Base-by-base conservation (phyloP, 148 eudicot species). In the Polygonum maritimum region DNA sequence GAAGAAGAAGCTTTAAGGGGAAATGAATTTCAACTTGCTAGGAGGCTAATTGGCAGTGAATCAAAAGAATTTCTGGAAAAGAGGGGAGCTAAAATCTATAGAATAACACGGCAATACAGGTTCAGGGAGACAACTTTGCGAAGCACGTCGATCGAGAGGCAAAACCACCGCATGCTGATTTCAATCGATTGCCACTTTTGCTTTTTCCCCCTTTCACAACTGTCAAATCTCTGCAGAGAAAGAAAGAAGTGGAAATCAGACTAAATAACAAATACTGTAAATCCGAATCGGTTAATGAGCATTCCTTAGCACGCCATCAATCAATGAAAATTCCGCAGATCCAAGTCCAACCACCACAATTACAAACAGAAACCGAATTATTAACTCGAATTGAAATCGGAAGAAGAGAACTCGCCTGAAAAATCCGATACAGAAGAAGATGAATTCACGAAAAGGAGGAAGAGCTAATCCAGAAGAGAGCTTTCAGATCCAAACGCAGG, bases 111-210 rank as follows among this genome's bases (percentile, higher is more conserved):
- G 79, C 98, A 94, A 60, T 88, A 90, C 81, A 91, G 76, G 78
- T 93, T 88, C 84, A 91, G 79, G 48, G 91, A 87, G 79, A 86
- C 76, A 40, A 86, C 88, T 89, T 87, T 89, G 40, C 92, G 92
- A 81, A 84, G 85, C 69, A 91, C 94, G 49, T 94, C 94, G 74
- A 94, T 82, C 44, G 92, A 91, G 33, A 88, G 83, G 74, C 86
- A 83, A 80, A 78, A 88, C 92, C 96, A 91, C 87, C 91, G 92
- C 98, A 94, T 94, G 79, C 88, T 94, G 87, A 33, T 85, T 22
- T 70, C 63, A 54, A 55, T 18, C 16, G 47, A 79, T 63, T 55
- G 82, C 88, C 84, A 84, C 85, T 71, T 63, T 73, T 77, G 12
- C 35, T 9, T 48, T 5, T 41, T 60, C 44, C 21, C 58, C 21